Percentiles rank a stretch among this genome's conserved stretches.
phyloP scores from a whole-genome alignment of 2,329 filamentous ascomycete genomes.

The Beauveria scarabaeidicola region DNA sequence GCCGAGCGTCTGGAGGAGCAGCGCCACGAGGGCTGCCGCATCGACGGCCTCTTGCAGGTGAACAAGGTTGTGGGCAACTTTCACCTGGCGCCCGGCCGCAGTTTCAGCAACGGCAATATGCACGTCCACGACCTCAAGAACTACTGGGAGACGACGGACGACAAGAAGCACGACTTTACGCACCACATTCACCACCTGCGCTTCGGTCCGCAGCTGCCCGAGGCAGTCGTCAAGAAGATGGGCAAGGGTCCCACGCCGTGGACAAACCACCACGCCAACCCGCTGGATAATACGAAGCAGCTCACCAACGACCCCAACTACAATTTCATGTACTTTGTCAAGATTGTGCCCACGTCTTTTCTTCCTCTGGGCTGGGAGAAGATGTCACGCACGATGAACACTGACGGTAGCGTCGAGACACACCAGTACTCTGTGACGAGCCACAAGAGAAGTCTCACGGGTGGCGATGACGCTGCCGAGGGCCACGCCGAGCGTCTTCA shows the following conservation, averaged over 20 bases:
- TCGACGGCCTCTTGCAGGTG: conserved; percentile 84
- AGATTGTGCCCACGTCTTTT: conserved; percentile 94
- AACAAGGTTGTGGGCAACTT: conserved; percentile 99
- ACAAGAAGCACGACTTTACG: conserved; percentile 73
- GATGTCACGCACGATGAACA: conserved; percentile 41
- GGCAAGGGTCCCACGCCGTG: conserved; percentile 47
- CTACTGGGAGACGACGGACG: conserved; percentile 70
- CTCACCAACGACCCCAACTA: conserved; percentile 70
- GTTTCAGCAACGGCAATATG: conserved; percentile 93
- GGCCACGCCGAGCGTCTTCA: conserved; percentile 90
- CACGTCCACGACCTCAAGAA: conserved; percentile 97
- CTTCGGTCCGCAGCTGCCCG: conserved; percentile 86
- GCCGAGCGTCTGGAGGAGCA: conserved; percentile 79
- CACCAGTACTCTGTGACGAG: conserved; percentile 98
- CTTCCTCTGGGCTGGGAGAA: conserved; percentile 84
- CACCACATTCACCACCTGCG: conserved; percentile 83
- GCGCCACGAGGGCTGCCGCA: conserved; percentile 84
- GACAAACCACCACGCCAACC: conserved; percentile 89
- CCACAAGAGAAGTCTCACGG: conserved; percentile 79
- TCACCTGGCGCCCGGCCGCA: conserved; percentile 91
- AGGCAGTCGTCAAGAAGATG: conserved; percentile 55
- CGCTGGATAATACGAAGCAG: conserved; percentile 74
- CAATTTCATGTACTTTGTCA: conserved; percentile 99
- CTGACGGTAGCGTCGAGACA: conserved; percentile 82
- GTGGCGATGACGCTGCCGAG: conserved; percentile 76